Base-by-base conservation (phyloP, 495 filamentous ascomycete genomes). In the Neurospora intermedia region DNA sequence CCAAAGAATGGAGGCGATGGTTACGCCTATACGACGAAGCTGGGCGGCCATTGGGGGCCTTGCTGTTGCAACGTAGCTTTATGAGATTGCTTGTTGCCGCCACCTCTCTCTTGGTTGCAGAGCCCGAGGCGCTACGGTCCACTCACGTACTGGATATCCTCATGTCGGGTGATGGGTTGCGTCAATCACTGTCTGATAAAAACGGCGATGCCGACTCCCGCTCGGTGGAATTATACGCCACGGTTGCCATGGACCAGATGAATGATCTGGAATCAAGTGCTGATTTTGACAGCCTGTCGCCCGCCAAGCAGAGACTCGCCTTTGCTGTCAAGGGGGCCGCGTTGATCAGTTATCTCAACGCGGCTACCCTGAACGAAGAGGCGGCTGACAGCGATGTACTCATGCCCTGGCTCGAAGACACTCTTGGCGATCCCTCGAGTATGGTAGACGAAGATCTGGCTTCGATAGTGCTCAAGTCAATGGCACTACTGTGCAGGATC, bases 221-320 rank as follows among this genome's bases (percentile, higher is more conserved):
- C 70, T 87, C 89, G 13, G 84, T 96, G 59, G 91, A 95, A 78
- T 84, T 89, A 4, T 85, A 95, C 71, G 88, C 92, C 7, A 89
- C 90, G 23, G 87, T 96, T 74, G 90, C 93, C 70, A 87, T 88
- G 18, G 92, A 96, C 70, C 90, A 94, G 77, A 93, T 98, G 85
- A 88, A 88, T 74, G 86, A 93, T 59, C 84, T 98, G n/a, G 94
- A 97, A 77, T 93, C 93, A 62, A 92, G 91, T 46, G 90, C 93
- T 3, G 95, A 98, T 80, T 97, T 96, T 77, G 84, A 97, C 43
- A 91, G 92, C 73, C 88, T 97, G 54, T 94, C 93, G 0, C 89
- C 91, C 27, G 96, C 91, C 83, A 94, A 97, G 78, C 96, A 98
- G 82, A 88, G 85, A 42, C 87, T 98, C 69, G 93, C 94, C 16